phyloP scores from a whole-genome alignment of 2,329 filamentous ascomycete genomes.

The Sarocladiaceae sp. region DNA sequence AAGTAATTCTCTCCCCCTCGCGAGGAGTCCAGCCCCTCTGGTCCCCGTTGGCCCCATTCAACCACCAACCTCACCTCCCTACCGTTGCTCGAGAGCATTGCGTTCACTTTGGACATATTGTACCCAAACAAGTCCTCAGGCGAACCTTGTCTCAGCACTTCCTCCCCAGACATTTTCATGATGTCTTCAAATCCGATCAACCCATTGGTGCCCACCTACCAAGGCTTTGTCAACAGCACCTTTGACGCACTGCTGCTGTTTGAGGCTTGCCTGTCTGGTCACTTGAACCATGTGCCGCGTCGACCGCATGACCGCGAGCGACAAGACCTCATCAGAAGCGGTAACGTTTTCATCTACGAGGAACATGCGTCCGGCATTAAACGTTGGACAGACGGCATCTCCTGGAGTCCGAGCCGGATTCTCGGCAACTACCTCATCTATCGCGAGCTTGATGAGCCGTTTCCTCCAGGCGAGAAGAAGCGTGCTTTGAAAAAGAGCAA shows the following conservation, averaged over 20 bases:
- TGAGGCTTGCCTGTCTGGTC: conserved; percentile 70
- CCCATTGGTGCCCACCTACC: conserved; percentile 11
- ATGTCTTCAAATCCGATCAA: conserved; percentile 6
- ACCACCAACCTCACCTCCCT: no score
- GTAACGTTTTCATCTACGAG: conserved; percentile 87
- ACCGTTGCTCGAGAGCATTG: no score
- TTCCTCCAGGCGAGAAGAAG: conserved; percentile 81
- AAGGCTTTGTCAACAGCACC: conserved; percentile 10
- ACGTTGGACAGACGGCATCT: conserved; percentile 87
- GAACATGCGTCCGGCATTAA: conserved; percentile 89
- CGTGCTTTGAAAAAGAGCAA: conserved; percentile 64
- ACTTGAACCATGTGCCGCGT: conserved; percentile 71
- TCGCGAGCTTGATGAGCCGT: conserved; percentile 73
- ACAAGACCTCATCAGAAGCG: conserved; percentile 71
- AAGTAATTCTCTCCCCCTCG: no score
- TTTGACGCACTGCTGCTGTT: conserved; percentile 73
- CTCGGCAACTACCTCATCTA: conserved; percentile 83
- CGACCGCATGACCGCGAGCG: conserved; percentile 85
- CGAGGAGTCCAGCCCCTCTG: no score
- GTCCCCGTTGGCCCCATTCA: no score
- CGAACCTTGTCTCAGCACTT: background rate
- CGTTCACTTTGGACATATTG: no score
- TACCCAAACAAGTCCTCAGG: background rate
- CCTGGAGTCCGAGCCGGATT: conserved; percentile 87
- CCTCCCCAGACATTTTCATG: background rate